Conservation (phyloP, 441 rosid genomes). For the Eutrema salsugineum region DNA sequence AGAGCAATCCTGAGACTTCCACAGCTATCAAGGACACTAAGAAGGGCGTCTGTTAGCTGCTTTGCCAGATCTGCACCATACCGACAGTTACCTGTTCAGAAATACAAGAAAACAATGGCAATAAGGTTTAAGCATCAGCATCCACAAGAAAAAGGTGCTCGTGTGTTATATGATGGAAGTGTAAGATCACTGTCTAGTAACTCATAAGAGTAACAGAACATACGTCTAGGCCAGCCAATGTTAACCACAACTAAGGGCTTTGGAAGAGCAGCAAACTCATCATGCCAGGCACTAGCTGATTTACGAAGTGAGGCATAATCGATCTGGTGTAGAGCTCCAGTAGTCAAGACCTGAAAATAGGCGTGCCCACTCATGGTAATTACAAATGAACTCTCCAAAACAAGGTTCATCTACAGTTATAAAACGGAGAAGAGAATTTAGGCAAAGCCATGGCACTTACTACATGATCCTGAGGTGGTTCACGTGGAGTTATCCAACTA, state of each 20-base stretch:
- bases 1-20: constrained; percentile 85
- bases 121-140: neutral
- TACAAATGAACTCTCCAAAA: constrained; percentile 19
- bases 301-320: constrained; percentile 72
- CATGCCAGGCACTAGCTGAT: constrained; percentile 85
- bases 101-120: neutral
- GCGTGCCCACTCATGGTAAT: neutral
- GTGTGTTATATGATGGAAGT: neutral
- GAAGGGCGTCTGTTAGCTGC: constrained; percentile 54
- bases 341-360: constrained; percentile 63
- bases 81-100: constrained; percentile 56
- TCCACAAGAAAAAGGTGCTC: neutral
- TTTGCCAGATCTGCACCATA: constrained; percentile 79
- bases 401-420: neutral
- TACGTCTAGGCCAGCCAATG: constrained; percentile 89
- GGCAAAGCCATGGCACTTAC: constrained; percentile 38
- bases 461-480: constrained; percentile 75
- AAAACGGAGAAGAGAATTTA: neutral
- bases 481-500: constrained; percentile 81
- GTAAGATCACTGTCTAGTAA: constrained; percentile 1
- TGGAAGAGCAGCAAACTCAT: constrained; percentile 74
- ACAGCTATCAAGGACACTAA: constrained; percentile 58
- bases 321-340: constrained; percentile 84
- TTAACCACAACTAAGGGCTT: constrained; percentile 90
- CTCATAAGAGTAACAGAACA: constrained; percentile 22